These are phyloP conservation scores for Hypoxylon subgilvum DNA, from an alignment of 495 filamentous ascomycete species.

Conservation along the genomic window DNA sequence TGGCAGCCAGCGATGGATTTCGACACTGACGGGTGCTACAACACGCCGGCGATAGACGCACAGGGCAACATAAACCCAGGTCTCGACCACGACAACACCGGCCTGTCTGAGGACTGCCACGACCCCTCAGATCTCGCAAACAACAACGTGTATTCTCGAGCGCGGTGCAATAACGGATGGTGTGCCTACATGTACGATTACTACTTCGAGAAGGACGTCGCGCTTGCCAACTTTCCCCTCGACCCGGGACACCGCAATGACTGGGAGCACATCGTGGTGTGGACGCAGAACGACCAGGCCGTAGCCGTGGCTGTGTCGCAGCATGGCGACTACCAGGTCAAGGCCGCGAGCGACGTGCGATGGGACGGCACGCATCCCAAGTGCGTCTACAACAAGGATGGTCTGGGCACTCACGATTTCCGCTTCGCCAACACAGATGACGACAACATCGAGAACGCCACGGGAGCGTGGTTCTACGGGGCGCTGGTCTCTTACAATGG, in stretches of 20 bases:
- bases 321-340: slow-evolving; percentile 48
- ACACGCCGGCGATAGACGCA: slow-evolving; percentile 51
- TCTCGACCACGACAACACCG: slow-evolving; percentile 43
- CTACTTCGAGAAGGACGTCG: slow-evolving; percentile 57
- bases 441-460: slow-evolving; percentile 50
- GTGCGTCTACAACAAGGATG: slow-evolving; percentile 55
- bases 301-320: slow-evolving; percentile 47
- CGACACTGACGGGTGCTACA: slow-evolving; percentile 56
- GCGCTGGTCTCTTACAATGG: slow-evolving; percentile 49
- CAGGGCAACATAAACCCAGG: slow-evolving; percentile 47
- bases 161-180: slow-evolving; percentile 54
- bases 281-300: slow-evolving; percentile 41
- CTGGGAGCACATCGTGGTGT: slow-evolving; percentile 57
- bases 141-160: slow-evolving; percentile 55
- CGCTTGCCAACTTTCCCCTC: slow-evolving; percentile 39
- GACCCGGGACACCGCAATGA: slow-evolving; percentile 51
- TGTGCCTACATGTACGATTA: slow-evolving; percentile 55
- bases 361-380: slow-evolving; percentile 54
- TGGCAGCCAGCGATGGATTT: slow-evolving; percentile 56
- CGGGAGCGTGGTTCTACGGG: slow-evolving; percentile 49
- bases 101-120: slow-evolving; percentile 43
- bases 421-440: slow-evolving; percentile 49
- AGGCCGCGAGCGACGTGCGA: slow-evolving; percentile 41
- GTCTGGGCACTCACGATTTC: slow-evolving; percentile 48
- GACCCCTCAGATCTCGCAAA: slow-evolving; percentile 50